Base-by-base conservation (phyloP, 148 eudicot genomes). In the Nyssa sinensis region DNA sequence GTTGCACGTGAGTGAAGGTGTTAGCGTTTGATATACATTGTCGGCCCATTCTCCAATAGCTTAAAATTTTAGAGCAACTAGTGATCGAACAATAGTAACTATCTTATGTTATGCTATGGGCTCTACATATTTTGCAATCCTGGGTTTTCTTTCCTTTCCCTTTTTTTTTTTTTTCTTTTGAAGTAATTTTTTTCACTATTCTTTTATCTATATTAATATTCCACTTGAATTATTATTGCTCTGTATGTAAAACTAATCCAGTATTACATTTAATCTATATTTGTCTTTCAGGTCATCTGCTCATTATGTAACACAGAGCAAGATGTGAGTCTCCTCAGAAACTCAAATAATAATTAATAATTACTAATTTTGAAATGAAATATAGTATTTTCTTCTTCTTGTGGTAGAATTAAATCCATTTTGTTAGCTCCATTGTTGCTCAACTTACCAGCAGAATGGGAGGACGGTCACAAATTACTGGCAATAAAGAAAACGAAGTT, bases 271-370 rank as follows among this genome's bases (percentile, higher is more conserved):
- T 11, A n/a, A 3, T 70, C 39, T 71, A 17, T 37, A 67, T 53
- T 4, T 70, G 39, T 3, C 19, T 66, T 77, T 60, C 85, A 93
- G 98, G 92, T 93, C 69, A 82, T 90, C 55, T 93, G 98, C 81
- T 88, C 96, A 53, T 64, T 83, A 9, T 93, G 98, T 70, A 82
- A 74, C 77, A 88, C 89, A 41, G 96, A 93, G 72, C 98, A 93
- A 83, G 92, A 90, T 83, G 98, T 93, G 71, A 88, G 96, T 79
- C 29, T 73, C 47, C 64, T 30, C 41, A 55, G 10, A 68, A 35
- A 44, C 51, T 44, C 51, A 11, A 11, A 13, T 44, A 44, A n/a
- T n/a, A n/a, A n/a, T n/a, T 0, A 44, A 44, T 1, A 44, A 44
- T 19, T 13, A 44, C 51, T 4, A 41, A 7, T 41, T 2, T 11